Conservation (phyloP, 139 green algal genomes). For the Deuterostichococcus epilithicus region DNA sequence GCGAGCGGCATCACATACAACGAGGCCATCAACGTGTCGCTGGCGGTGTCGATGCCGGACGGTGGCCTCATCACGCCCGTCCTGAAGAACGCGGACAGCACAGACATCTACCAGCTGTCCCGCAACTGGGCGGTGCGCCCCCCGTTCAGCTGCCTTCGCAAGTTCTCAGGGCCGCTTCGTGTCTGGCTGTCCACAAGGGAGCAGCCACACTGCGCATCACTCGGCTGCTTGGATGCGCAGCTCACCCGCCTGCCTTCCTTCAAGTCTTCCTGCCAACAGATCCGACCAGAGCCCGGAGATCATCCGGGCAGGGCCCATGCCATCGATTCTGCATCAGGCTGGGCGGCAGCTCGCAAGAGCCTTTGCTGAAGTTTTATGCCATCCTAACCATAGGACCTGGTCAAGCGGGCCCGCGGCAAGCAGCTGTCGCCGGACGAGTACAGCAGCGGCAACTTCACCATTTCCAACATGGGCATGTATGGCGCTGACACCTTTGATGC, state of each 20-base stretch:
- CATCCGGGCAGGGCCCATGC: too few species aligned
- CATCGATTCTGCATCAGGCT: too few species aligned
- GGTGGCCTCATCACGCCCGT: constrained; percentile 98
- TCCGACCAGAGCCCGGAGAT: too few species aligned
- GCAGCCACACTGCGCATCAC: too few species aligned
- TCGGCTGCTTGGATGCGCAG: constrained; percentile 6
- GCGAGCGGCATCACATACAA: constrained; percentile 89
- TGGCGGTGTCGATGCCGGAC: constrained; percentile 94
- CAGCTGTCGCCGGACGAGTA: constrained; percentile 84
- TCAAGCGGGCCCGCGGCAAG: constrained; percentile 92
- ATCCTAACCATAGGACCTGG: constrained; percentile 39
- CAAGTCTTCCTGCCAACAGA: too few species aligned
- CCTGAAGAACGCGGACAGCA: constrained; percentile 86
- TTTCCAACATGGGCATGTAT: constrained; percentile 99
- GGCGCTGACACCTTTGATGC: constrained; percentile 94
- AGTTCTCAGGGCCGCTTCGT: too few species aligned
- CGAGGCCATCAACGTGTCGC: constrained; percentile 88
- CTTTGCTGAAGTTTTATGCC: neutral
- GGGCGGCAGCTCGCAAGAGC: neutral
- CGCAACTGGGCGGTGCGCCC: constrained; percentile 46
- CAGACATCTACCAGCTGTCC: constrained; percentile 95
- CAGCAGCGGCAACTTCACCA: constrained; percentile 92
- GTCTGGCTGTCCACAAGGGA: too few species aligned
- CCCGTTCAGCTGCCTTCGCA: too few species aligned
- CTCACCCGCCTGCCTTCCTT: neutral